phyloP scores from a whole-genome alignment of 2,329 filamentous ascomycete species.

The Sarocladiaceae sp. region DNA sequence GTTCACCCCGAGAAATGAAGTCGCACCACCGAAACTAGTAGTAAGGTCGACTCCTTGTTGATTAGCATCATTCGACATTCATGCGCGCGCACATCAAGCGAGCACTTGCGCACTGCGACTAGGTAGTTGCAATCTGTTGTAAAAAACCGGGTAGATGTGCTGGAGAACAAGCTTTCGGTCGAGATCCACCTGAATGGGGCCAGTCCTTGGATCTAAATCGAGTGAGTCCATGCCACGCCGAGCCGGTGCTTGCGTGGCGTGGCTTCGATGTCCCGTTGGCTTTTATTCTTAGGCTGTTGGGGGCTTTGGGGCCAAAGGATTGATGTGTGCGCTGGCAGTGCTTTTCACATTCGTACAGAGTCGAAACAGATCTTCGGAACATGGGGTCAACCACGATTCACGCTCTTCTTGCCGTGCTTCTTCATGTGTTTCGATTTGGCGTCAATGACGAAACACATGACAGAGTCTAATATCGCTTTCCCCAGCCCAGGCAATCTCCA shows the following conservation, averaged over 20 bases:
- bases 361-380: too few species aligned
- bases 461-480: too few species aligned
- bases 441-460: neutral
- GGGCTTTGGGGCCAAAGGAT: too few species aligned
- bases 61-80: too few species aligned
- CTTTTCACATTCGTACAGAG: too few species aligned
- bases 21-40: neutral
- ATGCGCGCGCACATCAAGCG: too few species aligned
- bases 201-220: neutral
- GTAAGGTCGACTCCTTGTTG: neutral
- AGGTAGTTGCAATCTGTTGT: neutral
- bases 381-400: too few species aligned
- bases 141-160: neutral
- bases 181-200: neutral
- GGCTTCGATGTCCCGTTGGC: neutral
- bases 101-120: too few species aligned
- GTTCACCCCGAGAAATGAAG: neutral
- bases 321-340: too few species aligned
- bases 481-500: neutral
- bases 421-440: neutral
- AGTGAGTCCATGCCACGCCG: neutral
- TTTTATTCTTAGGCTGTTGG: neutral
- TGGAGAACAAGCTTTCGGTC: neutral
- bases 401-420: too few species aligned
- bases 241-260: neutral